A percentile compares a stretch with the other conserved stretches of the same genome.
These are phyloP conservation scores for Ophiostoma pallidulum DNA, from an alignment of 2,329 filamentous ascomycete genomes.

Conservation along the genomic window DNA sequence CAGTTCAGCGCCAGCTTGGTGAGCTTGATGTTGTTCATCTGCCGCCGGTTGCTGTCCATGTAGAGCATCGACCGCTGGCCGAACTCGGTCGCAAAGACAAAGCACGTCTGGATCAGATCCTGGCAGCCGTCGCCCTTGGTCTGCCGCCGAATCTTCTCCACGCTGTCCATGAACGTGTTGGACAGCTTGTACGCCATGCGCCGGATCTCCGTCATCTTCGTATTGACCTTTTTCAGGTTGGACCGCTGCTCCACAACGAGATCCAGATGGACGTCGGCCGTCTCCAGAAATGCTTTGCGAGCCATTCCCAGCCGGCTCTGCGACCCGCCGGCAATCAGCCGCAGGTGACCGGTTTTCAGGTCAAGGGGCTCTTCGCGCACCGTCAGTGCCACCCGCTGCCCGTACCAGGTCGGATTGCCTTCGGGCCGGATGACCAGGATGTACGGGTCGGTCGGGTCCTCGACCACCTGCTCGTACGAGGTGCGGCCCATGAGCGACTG, in stretches of 20 bases:
- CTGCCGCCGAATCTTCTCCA: conserved; percentile 83
- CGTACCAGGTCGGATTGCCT: conserved; percentile 69
- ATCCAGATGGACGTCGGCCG: conserved; percentile 76
- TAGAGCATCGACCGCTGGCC: conserved; percentile 89
- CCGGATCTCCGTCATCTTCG: conserved; percentile 85
- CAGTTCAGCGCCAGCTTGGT: conserved; percentile 90
- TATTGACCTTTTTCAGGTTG: conserved; percentile 85
- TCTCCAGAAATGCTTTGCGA: conserved; percentile 65
- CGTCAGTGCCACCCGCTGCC: conserved; percentile 60
- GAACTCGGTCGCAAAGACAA: conserved; percentile 98
- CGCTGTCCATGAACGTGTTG: conserved; percentile 98
- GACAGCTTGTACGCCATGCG: conserved; percentile 93
- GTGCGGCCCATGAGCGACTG: conserved; percentile 72
- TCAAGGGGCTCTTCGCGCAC: conserved; percentile 74
- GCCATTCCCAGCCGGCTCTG: conserved; percentile 69
- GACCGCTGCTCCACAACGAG: conserved; percentile 86
- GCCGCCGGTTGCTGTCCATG: conserved; percentile 89
- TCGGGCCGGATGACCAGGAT: conserved; percentile 79
- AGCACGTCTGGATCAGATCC: conserved; percentile 94
- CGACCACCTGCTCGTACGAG: conserved; percentile 45
- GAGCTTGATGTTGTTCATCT: conserved; percentile 95
- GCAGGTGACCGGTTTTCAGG: conserved; percentile 74
- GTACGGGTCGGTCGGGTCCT: conserved; percentile 74
- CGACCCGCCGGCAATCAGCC: conserved; percentile 81
- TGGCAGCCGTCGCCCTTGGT: conserved; percentile 78